Percentiles rank a stretch among this genome's conserved stretches.
Evolutionary conservation across 1,284 basidiomycete species (phyloP).

Genomic region (Abortiporus biennis): DNA sequence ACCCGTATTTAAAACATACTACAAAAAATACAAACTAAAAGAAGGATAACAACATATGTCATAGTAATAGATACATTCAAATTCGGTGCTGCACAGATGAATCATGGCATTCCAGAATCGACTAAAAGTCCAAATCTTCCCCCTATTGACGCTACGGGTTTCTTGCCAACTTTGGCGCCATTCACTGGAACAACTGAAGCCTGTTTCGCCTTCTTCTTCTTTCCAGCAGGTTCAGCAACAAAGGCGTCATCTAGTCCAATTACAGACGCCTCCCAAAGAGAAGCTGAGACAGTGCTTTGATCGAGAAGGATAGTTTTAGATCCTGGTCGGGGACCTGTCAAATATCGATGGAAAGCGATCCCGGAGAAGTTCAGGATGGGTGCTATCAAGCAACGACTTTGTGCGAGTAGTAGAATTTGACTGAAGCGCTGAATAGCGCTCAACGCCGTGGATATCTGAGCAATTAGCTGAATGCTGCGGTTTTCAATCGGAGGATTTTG

Average conservation of each 20-base stretch:
- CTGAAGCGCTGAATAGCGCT: slow-evolving; percentile 54
- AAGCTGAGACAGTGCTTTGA: slow-evolving; percentile 18
- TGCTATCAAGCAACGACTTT: slow-evolving; percentile 35
- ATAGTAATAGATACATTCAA: no score
- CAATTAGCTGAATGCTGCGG: slow-evolving; percentile 66
- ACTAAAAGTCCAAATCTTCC: slow-evolving; percentile 11
- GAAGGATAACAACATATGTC: no score
- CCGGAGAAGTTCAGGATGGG: slow-evolving; percentile 52
- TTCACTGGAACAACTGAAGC: not conserved
- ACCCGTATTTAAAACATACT: no score
- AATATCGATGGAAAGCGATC: slow-evolving; percentile 42
- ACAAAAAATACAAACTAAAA: no score
- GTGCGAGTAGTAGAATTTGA: slow-evolving; percentile 50
- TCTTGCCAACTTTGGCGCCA: not conserved
- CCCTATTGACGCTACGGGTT: slow-evolving; percentile 2
- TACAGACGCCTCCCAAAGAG: slow-evolving; percentile 42
- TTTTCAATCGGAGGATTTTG: slow-evolving; percentile 32
- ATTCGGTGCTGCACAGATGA: no score
- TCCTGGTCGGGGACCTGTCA: slow-evolving; percentile 30
- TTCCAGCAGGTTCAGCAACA: slow-evolving; percentile 31
- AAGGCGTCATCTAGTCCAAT: slow-evolving; percentile 44
- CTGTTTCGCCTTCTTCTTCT: slow-evolving; percentile 36
- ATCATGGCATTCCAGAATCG: no score
- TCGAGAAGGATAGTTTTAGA: no score
- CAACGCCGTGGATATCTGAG: slow-evolving; percentile 57